Evolutionary conservation across 768 basidiomycete species (phyloP).

Genomic region (Mycena rosella): DNA sequence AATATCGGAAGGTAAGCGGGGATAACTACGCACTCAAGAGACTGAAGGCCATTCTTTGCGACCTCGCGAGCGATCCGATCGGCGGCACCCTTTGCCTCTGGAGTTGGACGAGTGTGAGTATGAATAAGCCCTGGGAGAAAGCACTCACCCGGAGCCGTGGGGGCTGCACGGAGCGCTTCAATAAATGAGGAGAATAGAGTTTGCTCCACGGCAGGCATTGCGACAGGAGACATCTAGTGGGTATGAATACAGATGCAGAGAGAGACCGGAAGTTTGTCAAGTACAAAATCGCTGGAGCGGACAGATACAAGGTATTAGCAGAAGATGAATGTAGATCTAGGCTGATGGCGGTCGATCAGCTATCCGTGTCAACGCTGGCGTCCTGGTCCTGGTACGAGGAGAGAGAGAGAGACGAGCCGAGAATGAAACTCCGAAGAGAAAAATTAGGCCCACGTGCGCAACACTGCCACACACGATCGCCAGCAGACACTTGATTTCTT

Average conservation of each 20-base stretch:
- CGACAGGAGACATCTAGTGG: conserved; percentile 67
- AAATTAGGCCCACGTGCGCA: background rate
- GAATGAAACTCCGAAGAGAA: background rate
- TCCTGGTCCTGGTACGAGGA: no score
- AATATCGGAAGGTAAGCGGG: background rate
- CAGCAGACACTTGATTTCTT: no score
- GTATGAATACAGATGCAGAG: conserved; percentile 43
- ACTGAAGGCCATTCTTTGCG: conserved; percentile 70
- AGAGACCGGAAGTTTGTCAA: conserved; percentile 38
- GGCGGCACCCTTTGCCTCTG: conserved; percentile 88
- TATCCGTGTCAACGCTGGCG: conserved; percentile 21
- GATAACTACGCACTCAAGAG: conserved; percentile 63
- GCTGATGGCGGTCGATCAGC: conserved; percentile 21
- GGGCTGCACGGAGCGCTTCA: conserved; percentile 55
- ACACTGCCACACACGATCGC: background rate
- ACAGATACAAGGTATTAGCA: conserved; percentile 33
- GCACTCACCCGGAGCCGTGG: conserved; percentile 69
- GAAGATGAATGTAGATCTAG: conserved; percentile 32
- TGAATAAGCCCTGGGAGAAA: background rate
- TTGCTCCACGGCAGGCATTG: conserved; percentile 58
- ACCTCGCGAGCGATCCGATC: conserved; percentile 84
- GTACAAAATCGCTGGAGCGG: conserved; percentile 34
- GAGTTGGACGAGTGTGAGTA: conserved; percentile 24
- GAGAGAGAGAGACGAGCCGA: background rate
- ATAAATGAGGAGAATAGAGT: conserved; percentile 59